A percentile compares a stretch with the other conserved stretches of the same genome.
phyloP scores from a whole-genome alignment of 345 rosid genomes.

The Sonneratia alba region DNA sequence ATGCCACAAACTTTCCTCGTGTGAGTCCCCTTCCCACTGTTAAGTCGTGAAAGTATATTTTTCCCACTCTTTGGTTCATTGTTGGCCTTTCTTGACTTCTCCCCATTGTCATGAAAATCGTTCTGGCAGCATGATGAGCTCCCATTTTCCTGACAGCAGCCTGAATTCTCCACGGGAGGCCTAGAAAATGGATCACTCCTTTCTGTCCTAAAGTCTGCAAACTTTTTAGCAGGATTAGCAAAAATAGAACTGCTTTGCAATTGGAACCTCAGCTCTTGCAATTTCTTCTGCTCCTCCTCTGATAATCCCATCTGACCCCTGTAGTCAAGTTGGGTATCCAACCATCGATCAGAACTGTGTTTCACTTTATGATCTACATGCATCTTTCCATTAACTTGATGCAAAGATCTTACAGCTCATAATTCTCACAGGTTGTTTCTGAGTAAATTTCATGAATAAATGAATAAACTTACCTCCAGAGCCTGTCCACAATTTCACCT shows the following conservation, averaged over 20 bases:
- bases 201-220: constrained; percentile 16
- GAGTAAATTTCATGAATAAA: neutral
- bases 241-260: constrained; percentile 22
- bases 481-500: constrained; percentile 66
- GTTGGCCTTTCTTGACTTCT: constrained; percentile 17
- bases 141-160: constrained; percentile 61
- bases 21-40: constrained; percentile 29
- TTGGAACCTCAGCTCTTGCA: constrained; percentile 50
- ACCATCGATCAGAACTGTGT: neutral
- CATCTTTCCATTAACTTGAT: neutral
- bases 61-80: constrained; percentile 38
- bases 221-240: constrained; percentile 17
- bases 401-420: neutral
- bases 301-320: constrained; percentile 91
- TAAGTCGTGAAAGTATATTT: constrained; percentile 22
- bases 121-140: constrained; percentile 44
- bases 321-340: constrained; percentile 1
- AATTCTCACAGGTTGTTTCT: neutral
- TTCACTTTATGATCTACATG: neutral
- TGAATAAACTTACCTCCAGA: constrained; percentile 57
- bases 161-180: constrained; percentile 29
- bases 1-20: constrained; percentile 31
- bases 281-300: constrained; percentile 59
- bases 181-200: constrained; percentile 12
- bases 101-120: constrained; percentile 12